These are phyloP conservation scores for Oenanthe sinensis DNA, from an alignment of 129 eudicot species.

Conservation along the genomic window DNA sequence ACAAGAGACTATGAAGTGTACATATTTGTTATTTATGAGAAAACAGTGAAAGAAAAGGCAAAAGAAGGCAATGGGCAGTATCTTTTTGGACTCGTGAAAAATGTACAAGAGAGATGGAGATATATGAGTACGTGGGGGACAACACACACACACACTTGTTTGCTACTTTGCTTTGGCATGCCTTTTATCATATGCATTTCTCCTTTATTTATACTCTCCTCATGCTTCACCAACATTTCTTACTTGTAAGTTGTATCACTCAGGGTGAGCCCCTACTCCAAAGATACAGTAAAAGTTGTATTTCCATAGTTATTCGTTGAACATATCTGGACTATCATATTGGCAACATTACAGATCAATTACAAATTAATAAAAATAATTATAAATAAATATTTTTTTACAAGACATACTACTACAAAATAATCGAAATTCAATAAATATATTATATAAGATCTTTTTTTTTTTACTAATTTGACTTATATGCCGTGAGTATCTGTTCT, in stretches of 20 bases:
- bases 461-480: too few species aligned
- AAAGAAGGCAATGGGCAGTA: conserved; percentile 38
- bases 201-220: background rate
- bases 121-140: conserved; percentile 40
- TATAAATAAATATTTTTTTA: too few species aligned
- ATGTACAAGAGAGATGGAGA: conserved; percentile 19
- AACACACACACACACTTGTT: conserved; percentile 1
- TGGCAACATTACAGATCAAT: too few species aligned
- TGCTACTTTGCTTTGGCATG: conserved; percentile 16
- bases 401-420: too few species aligned
- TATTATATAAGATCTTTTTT: too few species aligned
- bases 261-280: background rate
- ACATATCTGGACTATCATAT: too few species aligned
- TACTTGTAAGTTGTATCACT: background rate
- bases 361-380: too few species aligned
- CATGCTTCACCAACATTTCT: background rate
- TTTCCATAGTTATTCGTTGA: too few species aligned
- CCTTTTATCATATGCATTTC: conserved; percentile 12
- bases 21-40: conserved; percentile 16
- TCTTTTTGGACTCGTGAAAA: conserved; percentile 22
- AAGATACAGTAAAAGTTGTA: background rate
- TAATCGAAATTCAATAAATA: too few species aligned
- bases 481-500: too few species aligned
- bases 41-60: conserved; percentile 41
- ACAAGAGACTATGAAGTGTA: conserved; percentile 41